Conservation (phyloP, 2,329 filamentous ascomycete species). For the Macrophomina tecta region DNA sequence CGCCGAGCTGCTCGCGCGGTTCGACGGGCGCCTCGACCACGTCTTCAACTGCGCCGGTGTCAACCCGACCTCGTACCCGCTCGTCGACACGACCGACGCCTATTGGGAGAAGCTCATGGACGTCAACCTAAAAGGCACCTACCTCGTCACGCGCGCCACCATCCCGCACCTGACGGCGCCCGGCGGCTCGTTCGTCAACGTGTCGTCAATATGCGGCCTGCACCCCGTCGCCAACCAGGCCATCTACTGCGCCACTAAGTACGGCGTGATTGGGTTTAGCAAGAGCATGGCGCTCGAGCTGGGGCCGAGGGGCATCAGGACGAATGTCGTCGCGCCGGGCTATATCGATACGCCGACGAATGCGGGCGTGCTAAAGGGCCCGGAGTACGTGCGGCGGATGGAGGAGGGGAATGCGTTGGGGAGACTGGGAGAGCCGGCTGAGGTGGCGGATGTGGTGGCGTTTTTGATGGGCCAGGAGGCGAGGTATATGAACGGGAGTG, state of each 20-base stretch:
- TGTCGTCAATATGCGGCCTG: constrained; percentile 93
- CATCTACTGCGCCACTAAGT: constrained; percentile 80
- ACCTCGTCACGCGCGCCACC: constrained; percentile 95
- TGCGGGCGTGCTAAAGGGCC: constrained; percentile 56
- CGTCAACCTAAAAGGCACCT: constrained; percentile 92
- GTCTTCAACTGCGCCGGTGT: constrained; percentile 98
- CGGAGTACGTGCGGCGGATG: constrained; percentile 51
- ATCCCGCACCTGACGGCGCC: constrained; percentile 99
- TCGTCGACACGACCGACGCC: constrained; percentile 94
- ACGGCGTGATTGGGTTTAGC: constrained; percentile 91
- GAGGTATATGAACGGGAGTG: constrained; percentile 55
- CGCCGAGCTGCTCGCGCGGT: constrained; percentile 64
- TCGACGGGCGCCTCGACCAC: constrained; percentile 91
- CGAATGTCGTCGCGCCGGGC: constrained; percentile 36
- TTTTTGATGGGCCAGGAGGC: constrained; percentile 55
- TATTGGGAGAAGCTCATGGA: constrained; percentile 92
- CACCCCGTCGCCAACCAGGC: constrained; percentile 99
- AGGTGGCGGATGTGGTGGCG: constrained; percentile 58
- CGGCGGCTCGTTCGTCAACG: constrained; percentile 96
- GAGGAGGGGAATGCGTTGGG: constrained; percentile 49
- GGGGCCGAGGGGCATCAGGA: constrained; percentile 23
- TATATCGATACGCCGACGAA: constrained; percentile 57
- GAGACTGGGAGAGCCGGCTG: constrained; percentile 52
- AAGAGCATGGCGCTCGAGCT: constrained; percentile 28
- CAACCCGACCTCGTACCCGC: constrained; percentile 85